Evolutionary conservation across 768 basidiomycete genomes (phyloP).

Genomic region (Rhodocollybia butyracea): DNA sequence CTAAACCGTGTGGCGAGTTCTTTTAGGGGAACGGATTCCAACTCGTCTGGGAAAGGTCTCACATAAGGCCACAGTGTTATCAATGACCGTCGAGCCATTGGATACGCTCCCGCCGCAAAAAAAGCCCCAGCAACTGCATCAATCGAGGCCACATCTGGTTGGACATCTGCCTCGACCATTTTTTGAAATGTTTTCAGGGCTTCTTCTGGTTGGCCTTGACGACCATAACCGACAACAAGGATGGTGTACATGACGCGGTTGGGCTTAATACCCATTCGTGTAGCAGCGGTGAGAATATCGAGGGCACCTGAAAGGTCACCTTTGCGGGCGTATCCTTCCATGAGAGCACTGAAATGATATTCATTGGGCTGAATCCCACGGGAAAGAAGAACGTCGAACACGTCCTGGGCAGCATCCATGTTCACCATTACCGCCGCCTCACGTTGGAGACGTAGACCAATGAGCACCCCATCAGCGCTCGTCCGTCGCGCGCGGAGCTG

Average conservation of each 20-base stretch:
- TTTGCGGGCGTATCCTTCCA: constrained; percentile 63
- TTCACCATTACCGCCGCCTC: constrained; percentile 55
- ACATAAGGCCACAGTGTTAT: constrained; percentile 63
- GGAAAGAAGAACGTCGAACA: constrained; percentile 57
- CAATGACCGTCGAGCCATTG: constrained; percentile 50
- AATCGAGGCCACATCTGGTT: constrained; percentile 68
- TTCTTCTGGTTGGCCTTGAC: constrained; percentile 48
- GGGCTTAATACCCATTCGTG: constrained; percentile 46
- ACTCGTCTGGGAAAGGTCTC: constrained; percentile 53
- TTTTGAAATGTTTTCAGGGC: constrained; percentile 55
- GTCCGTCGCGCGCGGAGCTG: constrained; percentile 42
- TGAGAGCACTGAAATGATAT: constrained; percentile 71
- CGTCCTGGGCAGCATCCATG: constrained; percentile 44
- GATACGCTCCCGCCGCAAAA: constrained; percentile 51
- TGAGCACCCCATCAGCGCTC: constrained; percentile 44
- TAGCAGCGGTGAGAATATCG: constrained; percentile 51
- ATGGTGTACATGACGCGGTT: constrained; percentile 75
- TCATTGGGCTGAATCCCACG: constrained; percentile 70
- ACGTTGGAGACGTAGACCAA: constrained; percentile 61
- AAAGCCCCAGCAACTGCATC: constrained; percentile 71
- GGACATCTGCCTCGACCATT: constrained; percentile 60
- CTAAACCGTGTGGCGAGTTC: constrained; percentile 49
- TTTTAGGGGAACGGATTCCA: constrained; percentile 41
- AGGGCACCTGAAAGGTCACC: constrained; percentile 62
- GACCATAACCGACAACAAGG: constrained; percentile 68